These are phyloP conservation scores for Monosiga brevicollis DNA, from an alignment of 78 protist species.

Conservation along the genomic window DNA sequence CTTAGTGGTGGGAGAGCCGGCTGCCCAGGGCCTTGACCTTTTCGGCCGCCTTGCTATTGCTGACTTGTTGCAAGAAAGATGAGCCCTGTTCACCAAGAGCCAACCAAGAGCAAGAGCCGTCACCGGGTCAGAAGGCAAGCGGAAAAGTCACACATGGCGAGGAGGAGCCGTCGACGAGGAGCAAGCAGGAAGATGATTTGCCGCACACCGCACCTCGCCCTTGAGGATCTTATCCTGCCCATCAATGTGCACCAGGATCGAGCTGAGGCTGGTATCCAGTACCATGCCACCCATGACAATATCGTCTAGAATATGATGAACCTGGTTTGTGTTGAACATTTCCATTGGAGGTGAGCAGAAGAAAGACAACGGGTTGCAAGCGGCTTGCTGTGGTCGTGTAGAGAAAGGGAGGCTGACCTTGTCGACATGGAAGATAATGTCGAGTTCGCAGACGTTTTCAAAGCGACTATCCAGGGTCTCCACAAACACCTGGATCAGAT, in stretches of 20 bases:
- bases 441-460: slow-evolving; percentile 94
- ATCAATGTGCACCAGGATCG: background rate
- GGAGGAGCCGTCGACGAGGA: background rate
- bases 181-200: background rate
- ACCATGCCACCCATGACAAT: slow-evolving; percentile 93
- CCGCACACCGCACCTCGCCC: background rate
- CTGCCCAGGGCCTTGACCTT: background rate
- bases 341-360: background rate
- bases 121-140: no score
- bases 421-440: slow-evolving; percentile 87
- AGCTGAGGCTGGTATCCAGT: slow-evolving; percentile 68
- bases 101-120: no score
- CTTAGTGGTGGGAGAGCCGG: background rate
- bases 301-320: slow-evolving; percentile 83
- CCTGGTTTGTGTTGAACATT: background rate
- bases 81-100: no score
- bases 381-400: background rate
- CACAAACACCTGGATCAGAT: slow-evolving; percentile 84
- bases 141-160: background rate
- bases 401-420: slow-evolving; percentile 37
- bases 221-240: background rate
- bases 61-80: background rate
- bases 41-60: background rate
- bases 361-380: background rate
- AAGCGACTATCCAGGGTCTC: slow-evolving; percentile 87